Conservation (phyloP, 495 filamentous ascomycete genomes). For the Tuber calosporum region DNA sequence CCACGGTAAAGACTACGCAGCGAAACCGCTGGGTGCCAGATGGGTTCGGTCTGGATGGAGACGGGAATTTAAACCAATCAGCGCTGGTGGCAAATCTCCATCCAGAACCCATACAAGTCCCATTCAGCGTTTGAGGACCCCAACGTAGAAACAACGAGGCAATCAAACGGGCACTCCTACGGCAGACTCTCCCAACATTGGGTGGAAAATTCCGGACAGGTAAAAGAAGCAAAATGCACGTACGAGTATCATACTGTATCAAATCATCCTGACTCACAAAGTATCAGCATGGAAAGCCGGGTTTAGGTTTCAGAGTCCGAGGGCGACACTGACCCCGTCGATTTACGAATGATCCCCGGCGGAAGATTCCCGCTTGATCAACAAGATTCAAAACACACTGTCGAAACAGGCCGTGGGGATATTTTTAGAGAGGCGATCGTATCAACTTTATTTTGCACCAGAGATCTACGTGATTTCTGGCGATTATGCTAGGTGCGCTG, state of each 20-base stretch:
- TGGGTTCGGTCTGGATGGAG: too few species aligned
- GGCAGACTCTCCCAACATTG: too few species aligned
- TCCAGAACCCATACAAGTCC: too few species aligned
- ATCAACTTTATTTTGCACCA: background rate
- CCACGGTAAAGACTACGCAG: too few species aligned
- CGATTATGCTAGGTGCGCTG: background rate
- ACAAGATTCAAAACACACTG: background rate
- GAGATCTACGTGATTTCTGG: background rate
- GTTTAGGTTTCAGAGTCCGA: background rate
- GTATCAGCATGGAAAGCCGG: background rate
- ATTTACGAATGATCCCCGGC: background rate
- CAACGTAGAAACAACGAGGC: background rate
- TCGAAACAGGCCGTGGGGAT: background rate
- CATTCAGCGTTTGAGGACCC: too few species aligned
- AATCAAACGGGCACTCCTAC: background rate
- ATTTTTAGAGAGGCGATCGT: constrained; percentile 1
- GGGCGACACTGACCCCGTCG: background rate
- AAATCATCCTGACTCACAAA: too few species aligned
- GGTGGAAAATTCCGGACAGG: background rate
- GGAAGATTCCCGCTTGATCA: background rate
- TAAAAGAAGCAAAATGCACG: background rate
- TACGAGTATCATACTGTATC: background rate
- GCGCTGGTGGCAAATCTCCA: too few species aligned
- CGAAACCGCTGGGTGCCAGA: too few species aligned
- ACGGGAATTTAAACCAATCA: too few species aligned